phyloP scores from a whole-genome alignment of 257 asterid species.

The Solanum chiquidenum region DNA sequence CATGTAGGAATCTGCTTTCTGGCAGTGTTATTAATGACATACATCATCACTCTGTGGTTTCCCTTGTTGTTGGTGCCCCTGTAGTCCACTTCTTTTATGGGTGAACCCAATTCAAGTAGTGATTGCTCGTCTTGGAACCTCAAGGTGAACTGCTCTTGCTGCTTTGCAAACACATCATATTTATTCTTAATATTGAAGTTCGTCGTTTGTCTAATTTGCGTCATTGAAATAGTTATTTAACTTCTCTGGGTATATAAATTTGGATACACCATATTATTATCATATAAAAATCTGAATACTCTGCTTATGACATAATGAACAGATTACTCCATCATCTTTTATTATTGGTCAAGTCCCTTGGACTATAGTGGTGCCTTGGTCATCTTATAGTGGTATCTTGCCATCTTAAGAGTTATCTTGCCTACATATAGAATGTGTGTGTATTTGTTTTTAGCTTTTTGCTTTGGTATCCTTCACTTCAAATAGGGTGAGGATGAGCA shows the following conservation, averaged over 20 bases:
- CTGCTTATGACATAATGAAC: not conserved
- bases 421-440: not conserved
- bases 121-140: not conserved
- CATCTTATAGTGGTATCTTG: not conserved
- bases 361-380: not conserved
- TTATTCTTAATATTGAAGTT: not conserved
- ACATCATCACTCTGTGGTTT: not conserved
- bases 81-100: not conserved
- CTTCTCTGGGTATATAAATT: not conserved
- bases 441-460: not conserved
- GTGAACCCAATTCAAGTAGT: not conserved
- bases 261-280: not conserved
- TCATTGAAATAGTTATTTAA: not conserved
- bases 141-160: not conserved
- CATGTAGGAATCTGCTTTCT: not conserved
- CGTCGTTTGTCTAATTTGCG: not conserved
- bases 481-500: constrained; percentile 12
- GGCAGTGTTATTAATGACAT: not conserved
- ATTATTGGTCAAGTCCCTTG: not conserved
- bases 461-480: constrained; percentile 6
- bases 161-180: not conserved
- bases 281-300: not conserved
- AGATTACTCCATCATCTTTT: not conserved
- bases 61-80: not conserved
- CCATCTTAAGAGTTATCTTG: not conserved